Base-by-base conservation (phyloP, 345 rosid genomes). In the Ceriops zippeliana region DNA sequence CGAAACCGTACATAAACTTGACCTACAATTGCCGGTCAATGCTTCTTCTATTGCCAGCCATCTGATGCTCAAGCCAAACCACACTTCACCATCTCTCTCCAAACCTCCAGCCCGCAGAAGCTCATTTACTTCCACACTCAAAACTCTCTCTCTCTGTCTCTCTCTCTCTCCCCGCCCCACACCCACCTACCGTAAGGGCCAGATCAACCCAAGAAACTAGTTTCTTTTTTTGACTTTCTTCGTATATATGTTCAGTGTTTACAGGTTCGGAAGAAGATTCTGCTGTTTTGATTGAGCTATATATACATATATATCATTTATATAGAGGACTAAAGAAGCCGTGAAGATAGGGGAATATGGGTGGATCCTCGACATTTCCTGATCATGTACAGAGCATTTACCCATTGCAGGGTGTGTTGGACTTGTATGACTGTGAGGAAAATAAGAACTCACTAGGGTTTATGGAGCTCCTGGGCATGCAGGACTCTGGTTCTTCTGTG, bases 381-480 rank as follows among this genome's bases (percentile, higher is more conserved):
- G 89, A 83, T 78, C 72, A 78, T 71, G 49, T 83, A 8, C 62
- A 76, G 28, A 75, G 61, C 68, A 46, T 62, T 52, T 85, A 72
- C 35, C 74, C 84, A 24, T 62, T 78, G 10, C 87, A 72, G 69
- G 78, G 83, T 27, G 70, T 80, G 21, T 84, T 77, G 78, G 92
- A 84, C 66, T 71, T 82, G 28, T 15, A 42, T 42, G 49, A 42
- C 49, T 68, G 74, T 31, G 91, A 82, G 64, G 84, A 70, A 17
- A 87, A 83, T 68, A 87, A 64, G 73, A 75, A 67, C 42, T 76
- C 93, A 4, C 67, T 85, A 73, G 98, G 93, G 84, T 89, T 90
- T 73, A 78, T 90, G 91, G 97, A 90, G 76, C 75, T 89, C 24
- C 83, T 92, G 80, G 93, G 88, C 57, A 52, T 83, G 42, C 84